Percentiles rank a stretch among this genome's conserved stretches.
These are phyloP conservation scores for Mycena amicta DNA, from an alignment of 768 basidiomycete genomes.

Conservation along the genomic window DNA sequence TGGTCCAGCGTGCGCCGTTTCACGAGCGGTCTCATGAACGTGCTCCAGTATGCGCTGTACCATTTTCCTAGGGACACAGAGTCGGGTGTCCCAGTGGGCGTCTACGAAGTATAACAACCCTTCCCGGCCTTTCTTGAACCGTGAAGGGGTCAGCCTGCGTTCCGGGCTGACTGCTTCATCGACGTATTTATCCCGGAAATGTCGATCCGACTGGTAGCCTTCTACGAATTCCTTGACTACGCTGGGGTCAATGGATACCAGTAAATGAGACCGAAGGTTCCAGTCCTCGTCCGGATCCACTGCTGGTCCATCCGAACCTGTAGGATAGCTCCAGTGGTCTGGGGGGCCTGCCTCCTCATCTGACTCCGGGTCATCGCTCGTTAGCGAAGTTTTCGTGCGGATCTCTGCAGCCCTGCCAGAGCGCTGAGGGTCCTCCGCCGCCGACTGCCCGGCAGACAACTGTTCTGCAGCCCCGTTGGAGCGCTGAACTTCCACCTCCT, in stretches of 20 bases:
- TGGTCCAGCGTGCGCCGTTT: slow-evolving; percentile 5
- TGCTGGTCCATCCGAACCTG: not conserved
- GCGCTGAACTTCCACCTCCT: too few species aligned
- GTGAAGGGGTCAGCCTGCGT: not conserved
- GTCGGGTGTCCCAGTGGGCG: slow-evolving; percentile 3
- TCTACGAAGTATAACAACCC: slow-evolving; percentile 15
- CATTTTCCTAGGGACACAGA: slow-evolving; percentile 18
- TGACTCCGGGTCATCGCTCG: too few species aligned
- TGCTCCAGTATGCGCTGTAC: slow-evolving; percentile 7
- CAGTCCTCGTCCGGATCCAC: not conserved
- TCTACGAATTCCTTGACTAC: not conserved
- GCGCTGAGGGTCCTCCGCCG: too few species aligned
- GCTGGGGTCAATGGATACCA: not conserved
- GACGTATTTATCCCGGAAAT: too few species aligned
- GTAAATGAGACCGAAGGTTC: not conserved
- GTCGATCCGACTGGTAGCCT: not conserved
- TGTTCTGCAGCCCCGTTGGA: too few species aligned
- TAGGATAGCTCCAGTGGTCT: not conserved
- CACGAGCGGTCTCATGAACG: slow-evolving; percentile 3
- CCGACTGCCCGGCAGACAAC: too few species aligned
- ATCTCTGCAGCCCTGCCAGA: too few species aligned
- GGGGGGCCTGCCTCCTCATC: too few species aligned
- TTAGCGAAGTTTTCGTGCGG: too few species aligned
- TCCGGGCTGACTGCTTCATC: not conserved
- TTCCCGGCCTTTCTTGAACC: too few species aligned